Evolutionary conservation across 2,329 filamentous ascomycete genomes (phyloP).

Genomic region (Orbilia blumenaviensis): DNA sequence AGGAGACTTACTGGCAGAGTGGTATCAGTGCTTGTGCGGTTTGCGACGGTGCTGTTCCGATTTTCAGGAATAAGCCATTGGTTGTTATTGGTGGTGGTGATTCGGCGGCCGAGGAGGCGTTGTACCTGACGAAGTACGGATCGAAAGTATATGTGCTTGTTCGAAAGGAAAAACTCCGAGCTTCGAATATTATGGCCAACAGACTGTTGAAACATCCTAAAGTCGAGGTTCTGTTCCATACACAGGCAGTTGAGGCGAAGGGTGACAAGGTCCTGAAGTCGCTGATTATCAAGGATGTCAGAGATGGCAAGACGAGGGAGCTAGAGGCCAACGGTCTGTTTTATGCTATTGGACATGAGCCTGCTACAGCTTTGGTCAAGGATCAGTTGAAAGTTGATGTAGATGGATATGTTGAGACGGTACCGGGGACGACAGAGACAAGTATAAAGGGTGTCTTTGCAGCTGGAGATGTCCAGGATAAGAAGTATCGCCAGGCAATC

Average conservation of each 20-base stretch:
- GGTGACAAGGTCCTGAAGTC: constrained; percentile 91
- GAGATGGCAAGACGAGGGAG: constrained; percentile 79
- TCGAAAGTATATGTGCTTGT: constrained; percentile 95
- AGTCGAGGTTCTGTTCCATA: constrained; percentile 88
- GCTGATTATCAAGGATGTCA: constrained; percentile 81
- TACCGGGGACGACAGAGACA: constrained; percentile 86
- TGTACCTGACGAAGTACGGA: constrained; percentile 97
- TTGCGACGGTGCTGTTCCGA: constrained; percentile 94
- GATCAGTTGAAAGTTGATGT: constrained; percentile 86
- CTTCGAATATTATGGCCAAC: constrained; percentile 90
- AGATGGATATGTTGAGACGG: constrained; percentile 90
- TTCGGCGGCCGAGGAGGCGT: constrained; percentile 94
- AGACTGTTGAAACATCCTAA: constrained; percentile 84
- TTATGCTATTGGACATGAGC: constrained; percentile 97
- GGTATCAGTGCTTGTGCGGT: constrained; percentile 96
- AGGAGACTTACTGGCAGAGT: constrained; percentile 97
- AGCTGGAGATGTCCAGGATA: constrained; percentile 97
- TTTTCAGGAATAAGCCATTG: constrained; percentile 95
- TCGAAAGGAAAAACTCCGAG: constrained; percentile 83
- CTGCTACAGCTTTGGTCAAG: constrained; percentile 89
- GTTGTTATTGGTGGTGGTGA: constrained; percentile 97
- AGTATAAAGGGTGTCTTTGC: constrained; percentile 93
- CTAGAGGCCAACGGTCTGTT: constrained; percentile 91
- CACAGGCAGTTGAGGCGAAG: constrained; percentile 80
- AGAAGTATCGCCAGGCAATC: constrained; percentile 96